Evolutionary conservation across 2,329 filamentous ascomycete genomes (phyloP).

Genomic region (Exophiala phaeomuriformis): DNA sequence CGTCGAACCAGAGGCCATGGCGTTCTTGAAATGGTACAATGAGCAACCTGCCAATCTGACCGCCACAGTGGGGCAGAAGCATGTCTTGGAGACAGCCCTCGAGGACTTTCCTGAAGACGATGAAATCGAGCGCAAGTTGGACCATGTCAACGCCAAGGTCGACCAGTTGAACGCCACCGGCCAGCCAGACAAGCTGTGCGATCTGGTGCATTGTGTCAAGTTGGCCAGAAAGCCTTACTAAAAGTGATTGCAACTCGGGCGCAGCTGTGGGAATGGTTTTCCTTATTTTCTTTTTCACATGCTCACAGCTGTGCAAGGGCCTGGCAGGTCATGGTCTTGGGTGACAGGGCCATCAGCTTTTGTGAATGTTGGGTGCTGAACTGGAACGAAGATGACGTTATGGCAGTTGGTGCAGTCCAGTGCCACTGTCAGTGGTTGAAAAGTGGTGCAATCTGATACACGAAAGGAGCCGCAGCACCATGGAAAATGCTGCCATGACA

Average conservation of each 20-base stretch:
- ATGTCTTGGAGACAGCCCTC: constrained; percentile 9
- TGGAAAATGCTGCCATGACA: too few species aligned
- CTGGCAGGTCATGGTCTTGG: too few species aligned
- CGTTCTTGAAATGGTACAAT: constrained; percentile 20
- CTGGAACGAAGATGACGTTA: too few species aligned
- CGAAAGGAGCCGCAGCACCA: too few species aligned
- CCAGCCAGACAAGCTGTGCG: background rate
- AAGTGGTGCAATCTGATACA: too few species aligned
- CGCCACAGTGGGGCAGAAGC: constrained; percentile 1
- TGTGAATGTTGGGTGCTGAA: too few species aligned
- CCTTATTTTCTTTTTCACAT: too few species aligned
- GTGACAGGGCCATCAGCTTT: too few species aligned
- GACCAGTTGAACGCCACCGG: background rate
- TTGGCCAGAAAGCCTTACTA: constrained; percentile 19
- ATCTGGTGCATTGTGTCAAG: constrained; percentile 18
- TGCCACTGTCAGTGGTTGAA: too few species aligned
- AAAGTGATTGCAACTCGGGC: background rate
- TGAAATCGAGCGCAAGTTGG: constrained; percentile 11
- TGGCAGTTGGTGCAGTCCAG: too few species aligned
- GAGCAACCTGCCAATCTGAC: constrained; percentile 8
- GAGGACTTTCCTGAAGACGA: constrained; percentile 13
- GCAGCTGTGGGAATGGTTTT: too few species aligned
- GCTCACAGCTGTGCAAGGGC: too few species aligned
- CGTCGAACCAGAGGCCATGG: constrained; percentile 15
- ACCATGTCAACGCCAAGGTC: background rate